Percentiles rank a stretch among this genome's conserved stretches.
Evolutionary conservation across 1,284 basidiomycete genomes (phyloP).

Genomic region (Puccinia brachypodii): DNA sequence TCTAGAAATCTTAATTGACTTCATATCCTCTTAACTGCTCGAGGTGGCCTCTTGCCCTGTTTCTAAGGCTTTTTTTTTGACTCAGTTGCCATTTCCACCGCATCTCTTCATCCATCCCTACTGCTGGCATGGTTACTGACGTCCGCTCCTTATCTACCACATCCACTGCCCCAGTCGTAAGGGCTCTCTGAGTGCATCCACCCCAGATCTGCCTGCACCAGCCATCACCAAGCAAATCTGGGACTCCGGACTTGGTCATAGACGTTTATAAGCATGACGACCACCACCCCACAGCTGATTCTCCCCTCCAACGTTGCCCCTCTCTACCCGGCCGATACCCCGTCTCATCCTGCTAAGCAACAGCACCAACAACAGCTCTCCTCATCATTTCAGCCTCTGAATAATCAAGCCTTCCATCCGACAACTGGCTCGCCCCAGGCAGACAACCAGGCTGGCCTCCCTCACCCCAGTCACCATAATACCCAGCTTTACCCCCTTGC

Average conservation of each 20-base stretch:
- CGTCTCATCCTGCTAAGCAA: background rate
- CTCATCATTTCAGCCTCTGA: background rate
- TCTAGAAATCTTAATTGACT: too few relatives aligned
- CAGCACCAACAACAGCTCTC: background rate
- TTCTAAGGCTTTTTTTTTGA: too few relatives aligned
- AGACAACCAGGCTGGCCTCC: constrained; percentile 24
- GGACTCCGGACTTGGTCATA: too few relatives aligned
- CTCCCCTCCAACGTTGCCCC: constrained; percentile 12
- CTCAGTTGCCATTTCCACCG: background rate
- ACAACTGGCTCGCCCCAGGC: background rate
- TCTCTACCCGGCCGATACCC: constrained; percentile 6
- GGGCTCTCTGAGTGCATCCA: too few relatives aligned
- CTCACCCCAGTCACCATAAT: constrained; percentile 11
- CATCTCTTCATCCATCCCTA: background rate
- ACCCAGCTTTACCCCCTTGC: constrained; percentile 9
- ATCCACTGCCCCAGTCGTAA: constrained; percentile 1
- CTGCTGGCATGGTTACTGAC: constrained; percentile 2
- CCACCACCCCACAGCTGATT: constrained; percentile 2
- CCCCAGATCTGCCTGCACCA: background rate
- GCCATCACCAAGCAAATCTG: background rate
- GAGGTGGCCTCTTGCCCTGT: too few relatives aligned
- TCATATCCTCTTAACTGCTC: too few relatives aligned
- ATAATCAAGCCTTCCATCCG: background rate
- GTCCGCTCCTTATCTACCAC: background rate
- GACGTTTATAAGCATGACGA: constrained; percentile 1